Percentiles rank a stretch among this genome's conserved stretches.
Conservation (phyloP, 257 asterid genomes). For the Gentiana straminea region DNA sequence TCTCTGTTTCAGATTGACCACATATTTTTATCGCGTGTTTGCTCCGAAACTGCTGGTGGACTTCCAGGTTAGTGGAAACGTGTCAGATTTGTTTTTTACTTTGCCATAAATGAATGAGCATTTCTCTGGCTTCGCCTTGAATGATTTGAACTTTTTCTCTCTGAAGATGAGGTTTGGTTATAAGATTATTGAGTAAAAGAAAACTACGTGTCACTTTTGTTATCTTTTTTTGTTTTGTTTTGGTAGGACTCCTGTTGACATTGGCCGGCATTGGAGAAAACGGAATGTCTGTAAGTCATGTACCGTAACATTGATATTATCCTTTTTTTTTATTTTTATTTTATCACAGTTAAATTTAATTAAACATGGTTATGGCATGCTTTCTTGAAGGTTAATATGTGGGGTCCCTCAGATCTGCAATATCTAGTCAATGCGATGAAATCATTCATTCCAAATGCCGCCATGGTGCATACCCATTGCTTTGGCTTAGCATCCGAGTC, state of each 20-base stretch:
- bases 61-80: conserved; percentile 57
- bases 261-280: conserved; percentile 90
- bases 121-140: too few species aligned
- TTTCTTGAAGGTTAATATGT: conserved; percentile 60
- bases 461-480: conserved; percentile 79
- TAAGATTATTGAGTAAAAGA: too few species aligned
- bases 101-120: too few species aligned
- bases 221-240: neutral
- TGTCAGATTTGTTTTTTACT: neutral
- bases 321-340: neutral
- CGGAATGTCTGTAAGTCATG: conserved; percentile 71
- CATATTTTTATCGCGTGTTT: conserved; percentile 86
- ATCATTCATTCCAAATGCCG: conserved; percentile 80
- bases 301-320: neutral
- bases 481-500: conserved; percentile 55
- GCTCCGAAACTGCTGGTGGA: conserved; percentile 99
- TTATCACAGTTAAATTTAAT: neutral
- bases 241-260: conserved; percentile 82
- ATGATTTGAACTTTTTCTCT: too few species aligned
- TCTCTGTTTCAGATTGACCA: conserved; percentile 71
- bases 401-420: conserved; percentile 93
- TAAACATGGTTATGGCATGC: conserved; percentile 2
- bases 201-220: too few species aligned
- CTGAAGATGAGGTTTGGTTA: too few species aligned
- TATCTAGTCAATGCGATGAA: conserved; percentile 83